Percentiles rank a stretch among this genome's conserved stretches.
Conservation (phyloP, 768 basidiomycete genomes). For the Hydnomerulius pinastri region DNA sequence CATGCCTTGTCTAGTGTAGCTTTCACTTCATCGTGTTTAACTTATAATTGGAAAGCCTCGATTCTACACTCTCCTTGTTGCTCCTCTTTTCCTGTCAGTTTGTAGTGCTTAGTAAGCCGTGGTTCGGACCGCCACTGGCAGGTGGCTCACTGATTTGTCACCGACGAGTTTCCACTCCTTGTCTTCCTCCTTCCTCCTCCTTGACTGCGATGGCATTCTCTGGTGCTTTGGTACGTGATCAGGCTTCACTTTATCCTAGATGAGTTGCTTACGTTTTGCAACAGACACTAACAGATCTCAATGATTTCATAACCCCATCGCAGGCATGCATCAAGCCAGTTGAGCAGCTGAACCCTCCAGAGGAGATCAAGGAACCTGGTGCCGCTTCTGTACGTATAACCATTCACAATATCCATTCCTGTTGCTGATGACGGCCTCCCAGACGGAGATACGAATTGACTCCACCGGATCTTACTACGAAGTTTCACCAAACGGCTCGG, state of each 20-base stretch:
- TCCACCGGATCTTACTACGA: constrained; percentile 86
- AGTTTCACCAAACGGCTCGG: constrained; percentile 44
- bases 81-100: no score
- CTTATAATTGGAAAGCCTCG: no score
- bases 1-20: not conserved
- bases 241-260: not conserved
- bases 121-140: not conserved
- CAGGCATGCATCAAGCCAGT: constrained; percentile 99
- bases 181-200: not conserved
- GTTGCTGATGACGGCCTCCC: constrained; percentile 7
- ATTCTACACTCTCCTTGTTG: no score
- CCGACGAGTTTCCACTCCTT: not conserved
- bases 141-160: not conserved
- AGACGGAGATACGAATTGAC: constrained; percentile 96
- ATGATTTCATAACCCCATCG: constrained; percentile 95
- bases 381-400: constrained; percentile 42
- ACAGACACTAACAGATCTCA: constrained; percentile 89
- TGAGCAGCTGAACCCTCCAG: constrained; percentile 47
- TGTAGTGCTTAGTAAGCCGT: not conserved
- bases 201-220: constrained; percentile 72
- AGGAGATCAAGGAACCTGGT: constrained; percentile 40
- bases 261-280: constrained; percentile 10
- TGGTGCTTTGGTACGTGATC: constrained; percentile 68
- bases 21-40: not conserved
- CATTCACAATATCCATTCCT: not conserved